phyloP scores from a whole-genome alignment of 2,329 filamentous ascomycete genomes.

The Aspergillus fumigatus region DNA sequence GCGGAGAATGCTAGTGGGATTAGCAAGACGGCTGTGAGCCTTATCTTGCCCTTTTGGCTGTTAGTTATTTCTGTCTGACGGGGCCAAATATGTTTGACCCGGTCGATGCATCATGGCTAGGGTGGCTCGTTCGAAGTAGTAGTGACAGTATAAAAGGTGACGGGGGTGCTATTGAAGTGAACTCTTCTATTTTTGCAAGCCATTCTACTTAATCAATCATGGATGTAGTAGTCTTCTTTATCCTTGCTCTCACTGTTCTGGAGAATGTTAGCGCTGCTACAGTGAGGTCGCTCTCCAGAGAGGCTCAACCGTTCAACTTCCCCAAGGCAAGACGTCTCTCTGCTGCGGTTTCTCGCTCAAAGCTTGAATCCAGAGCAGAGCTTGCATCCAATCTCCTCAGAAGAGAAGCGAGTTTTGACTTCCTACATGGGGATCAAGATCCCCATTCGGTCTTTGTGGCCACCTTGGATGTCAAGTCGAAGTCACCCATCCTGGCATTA shows the following conservation, averaged over 20 bases:
- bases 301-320: background rate
- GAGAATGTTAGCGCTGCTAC: background rate
- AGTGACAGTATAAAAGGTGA: background rate
- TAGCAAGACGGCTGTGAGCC: background rate
- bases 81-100: background rate
- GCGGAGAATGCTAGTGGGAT: background rate
- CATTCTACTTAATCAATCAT: background rate
- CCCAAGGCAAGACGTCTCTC: background rate
- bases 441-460: slow-evolving; percentile 8
- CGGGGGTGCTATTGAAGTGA: background rate
- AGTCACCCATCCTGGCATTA: slow-evolving; percentile 9
- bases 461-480: slow-evolving; percentile 8
- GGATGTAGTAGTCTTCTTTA: background rate
- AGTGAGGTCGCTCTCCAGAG: background rate
- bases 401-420: background rate
- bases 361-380: background rate
- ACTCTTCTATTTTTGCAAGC: background rate
- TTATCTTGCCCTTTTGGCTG: background rate
- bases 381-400: background rate
- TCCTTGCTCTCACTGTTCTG: background rate
- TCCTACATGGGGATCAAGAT: slow-evolving; percentile 1
- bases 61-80: background rate
- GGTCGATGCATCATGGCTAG: background rate
- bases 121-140: background rate
- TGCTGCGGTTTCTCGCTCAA: background rate